These are phyloP conservation scores for Trichothecium roseum DNA, from an alignment of 2,329 filamentous ascomycete species.

Conservation along the genomic window DNA sequence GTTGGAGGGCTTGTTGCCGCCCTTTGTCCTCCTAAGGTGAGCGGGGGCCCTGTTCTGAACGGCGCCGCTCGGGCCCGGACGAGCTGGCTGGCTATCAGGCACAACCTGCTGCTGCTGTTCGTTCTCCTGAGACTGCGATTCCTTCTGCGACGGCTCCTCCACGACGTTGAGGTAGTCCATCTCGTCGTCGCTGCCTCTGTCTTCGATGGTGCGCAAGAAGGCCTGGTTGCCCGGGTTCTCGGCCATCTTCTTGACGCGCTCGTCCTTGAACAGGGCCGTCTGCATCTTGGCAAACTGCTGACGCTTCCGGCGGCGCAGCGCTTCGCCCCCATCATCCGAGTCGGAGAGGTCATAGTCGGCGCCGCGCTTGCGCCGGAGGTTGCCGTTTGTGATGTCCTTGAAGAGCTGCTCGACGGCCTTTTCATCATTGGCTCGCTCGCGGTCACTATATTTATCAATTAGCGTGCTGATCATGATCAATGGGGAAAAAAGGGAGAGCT, in stretches of 20 bases:
- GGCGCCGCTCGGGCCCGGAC: slow-evolving; percentile 23
- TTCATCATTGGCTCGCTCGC: slow-evolving; percentile 70
- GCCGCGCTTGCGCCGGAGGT: slow-evolving; percentile 72
- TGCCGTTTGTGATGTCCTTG: slow-evolving; percentile 84
- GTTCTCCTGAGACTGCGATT: slow-evolving; percentile 24
- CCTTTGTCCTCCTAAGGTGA: slow-evolving; percentile 51
- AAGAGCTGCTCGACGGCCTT: slow-evolving; percentile 84
- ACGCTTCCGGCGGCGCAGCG: slow-evolving; percentile 69
- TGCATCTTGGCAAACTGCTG: slow-evolving; percentile 87
- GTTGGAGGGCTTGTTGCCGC: slow-evolving; percentile 58
- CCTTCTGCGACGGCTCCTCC: slow-evolving; percentile 15
- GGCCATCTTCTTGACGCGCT: slow-evolving; percentile 82
- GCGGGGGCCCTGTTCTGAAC: slow-evolving; percentile 42
- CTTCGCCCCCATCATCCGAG: slow-evolving; percentile 77
- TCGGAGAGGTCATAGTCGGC: slow-evolving; percentile 80
- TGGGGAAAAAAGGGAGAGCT: slow-evolving; percentile 27
- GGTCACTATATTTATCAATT: slow-evolving; percentile 48
- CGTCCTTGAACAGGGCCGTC: slow-evolving; percentile 76
- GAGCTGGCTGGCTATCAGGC: slow-evolving; percentile 40
- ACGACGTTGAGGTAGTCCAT: slow-evolving; percentile 59
- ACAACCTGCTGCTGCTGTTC: slow-evolving; percentile 22
- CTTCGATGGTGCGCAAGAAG: slow-evolving; percentile 84
- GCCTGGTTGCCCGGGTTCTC: slow-evolving; percentile 82
- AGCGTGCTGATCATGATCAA: too few relatives aligned
- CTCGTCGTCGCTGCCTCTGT: slow-evolving; percentile 65